Percentiles rank a stretch among this genome's conserved stretches.
These are phyloP conservation scores for Rhodotorula diobovata DNA, from an alignment of 768 basidiomycete species.

Conservation along the genomic window DNA sequence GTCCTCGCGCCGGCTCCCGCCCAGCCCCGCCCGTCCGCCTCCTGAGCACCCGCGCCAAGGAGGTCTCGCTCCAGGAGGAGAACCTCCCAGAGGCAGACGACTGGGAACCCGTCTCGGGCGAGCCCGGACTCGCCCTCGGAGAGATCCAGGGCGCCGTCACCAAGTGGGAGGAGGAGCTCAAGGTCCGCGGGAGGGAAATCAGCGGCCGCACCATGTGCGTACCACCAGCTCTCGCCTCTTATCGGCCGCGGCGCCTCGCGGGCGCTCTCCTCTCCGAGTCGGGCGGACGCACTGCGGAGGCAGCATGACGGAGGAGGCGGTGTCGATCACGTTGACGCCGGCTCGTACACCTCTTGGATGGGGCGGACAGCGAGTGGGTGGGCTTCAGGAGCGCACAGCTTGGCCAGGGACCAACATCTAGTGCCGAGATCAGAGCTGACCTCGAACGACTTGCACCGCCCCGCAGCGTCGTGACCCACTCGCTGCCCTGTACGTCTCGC, in stretches of 20 bases:
- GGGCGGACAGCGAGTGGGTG: too few relatives aligned
- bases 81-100: conserved; percentile 18
- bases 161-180: conserved; percentile 67
- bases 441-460: neutral
- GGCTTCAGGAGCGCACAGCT: too few relatives aligned
- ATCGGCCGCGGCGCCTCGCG: neutral
- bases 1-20: conserved; percentile 12
- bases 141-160: conserved; percentile 69
- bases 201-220: conserved; percentile 88
- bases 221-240: conserved; percentile 74
- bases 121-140: conserved; percentile 48
- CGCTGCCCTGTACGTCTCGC: conserved; percentile 30
- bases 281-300: neutral
- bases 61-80: conserved; percentile 22
- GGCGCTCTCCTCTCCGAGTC: too few relatives aligned
- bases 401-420: too few relatives aligned
- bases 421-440: neutral
- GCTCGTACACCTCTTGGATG: too few relatives aligned
- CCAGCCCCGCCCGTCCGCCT: conserved; percentile 19
- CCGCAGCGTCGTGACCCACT: conserved; percentile 39
- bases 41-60: conserved; percentile 17
- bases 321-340: too few relatives aligned
- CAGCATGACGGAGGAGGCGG: neutral
- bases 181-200: conserved; percentile 64
- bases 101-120: conserved; percentile 30